Conservation (phyloP, 2,329 filamentous ascomycete genomes). For the Trichoderma arundinaceum region DNA sequence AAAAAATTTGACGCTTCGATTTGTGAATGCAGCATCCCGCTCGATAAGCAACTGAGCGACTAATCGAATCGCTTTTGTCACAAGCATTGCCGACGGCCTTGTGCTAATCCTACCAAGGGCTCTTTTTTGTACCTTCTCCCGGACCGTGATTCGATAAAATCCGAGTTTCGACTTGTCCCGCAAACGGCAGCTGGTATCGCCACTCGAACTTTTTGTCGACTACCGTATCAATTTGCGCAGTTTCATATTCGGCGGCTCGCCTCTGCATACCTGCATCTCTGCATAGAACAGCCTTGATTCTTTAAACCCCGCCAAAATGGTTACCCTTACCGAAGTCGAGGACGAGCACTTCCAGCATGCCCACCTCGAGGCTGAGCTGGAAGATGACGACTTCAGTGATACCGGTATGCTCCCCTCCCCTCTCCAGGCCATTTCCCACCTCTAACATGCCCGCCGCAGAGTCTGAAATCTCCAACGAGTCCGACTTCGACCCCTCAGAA, state of each 20-base stretch:
- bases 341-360: slow-evolving; percentile 88
- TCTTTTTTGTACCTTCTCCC: neutral
- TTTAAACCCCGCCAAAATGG: slow-evolving; percentile 66
- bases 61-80: slow-evolving; percentile 8
- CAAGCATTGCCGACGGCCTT: slow-evolving; percentile 1
- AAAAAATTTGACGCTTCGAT: slow-evolving; percentile 33
- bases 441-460: slow-evolving; percentile 53
- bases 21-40: slow-evolving; percentile 5
- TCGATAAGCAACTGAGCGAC: slow-evolving; percentile 21
- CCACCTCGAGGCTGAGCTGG: slow-evolving; percentile 72
- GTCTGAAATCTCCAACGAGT: slow-evolving; percentile 83
- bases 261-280: neutral
- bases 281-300: no score
- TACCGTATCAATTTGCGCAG: slow-evolving; percentile 10
- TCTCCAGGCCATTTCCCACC: no score
- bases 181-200: slow-evolving; percentile 19
- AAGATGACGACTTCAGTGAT: slow-evolving; percentile 92
- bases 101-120: neutral
- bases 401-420: slow-evolving; percentile 67
- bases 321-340: slow-evolving; percentile 94
- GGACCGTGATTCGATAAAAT: neutral
- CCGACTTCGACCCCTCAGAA: slow-evolving; percentile 65
- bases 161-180: slow-evolving; percentile 6
- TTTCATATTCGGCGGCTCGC: neutral
- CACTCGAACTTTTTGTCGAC: slow-evolving; percentile 2